Evolutionary conservation across 192 early-diverging fungal species (phyloP).

Genomic region (Thamnidium elegans): DNA sequence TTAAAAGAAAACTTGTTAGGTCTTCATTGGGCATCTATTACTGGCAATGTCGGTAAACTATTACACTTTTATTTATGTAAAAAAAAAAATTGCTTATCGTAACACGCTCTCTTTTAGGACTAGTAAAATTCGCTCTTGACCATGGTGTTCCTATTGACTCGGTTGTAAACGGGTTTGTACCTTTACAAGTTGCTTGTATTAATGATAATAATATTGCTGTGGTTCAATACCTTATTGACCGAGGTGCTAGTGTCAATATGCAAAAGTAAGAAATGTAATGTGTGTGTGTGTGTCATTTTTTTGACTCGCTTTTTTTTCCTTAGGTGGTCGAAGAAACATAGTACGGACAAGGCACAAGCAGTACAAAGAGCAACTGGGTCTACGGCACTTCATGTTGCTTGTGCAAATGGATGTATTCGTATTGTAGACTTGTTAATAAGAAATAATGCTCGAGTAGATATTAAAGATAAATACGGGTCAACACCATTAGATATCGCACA

Average conservation of each 20-base stretch:
- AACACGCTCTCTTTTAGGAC: slow-evolving; percentile 28
- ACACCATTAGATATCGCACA: slow-evolving; percentile 43
- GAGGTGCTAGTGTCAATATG: slow-evolving; percentile 64
- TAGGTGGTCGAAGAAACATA: slow-evolving; percentile 33
- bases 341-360: slow-evolving; percentile 27
- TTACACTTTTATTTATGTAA: background rate
- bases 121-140: slow-evolving; percentile 61
- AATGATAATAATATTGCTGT: slow-evolving; percentile 53
- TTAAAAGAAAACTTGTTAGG: slow-evolving; percentile 17
- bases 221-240: slow-evolving; percentile 64
- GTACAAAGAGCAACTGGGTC: slow-evolving; percentile 56
- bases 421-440: slow-evolving; percentile 59
- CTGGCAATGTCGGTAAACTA: slow-evolving; percentile 46
- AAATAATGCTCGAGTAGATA: slow-evolving; percentile 53
- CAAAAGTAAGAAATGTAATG: slow-evolving; percentile 32
- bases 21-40: slow-evolving; percentile 50
- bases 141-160: slow-evolving; percentile 67
- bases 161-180: slow-evolving; percentile 57
- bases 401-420: slow-evolving; percentile 63
- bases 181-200: slow-evolving; percentile 67
- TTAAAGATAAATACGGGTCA: slow-evolving; percentile 56
- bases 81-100: background rate
- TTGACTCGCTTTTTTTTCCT: background rate
- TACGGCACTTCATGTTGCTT: slow-evolving; percentile 80
- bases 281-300: background rate